Percentiles rank a stretch among this genome's conserved stretches.
These are phyloP conservation scores for Sarocladium strictum DNA, from an alignment of 2,329 filamentous ascomycete species.

Conservation along the genomic window DNA sequence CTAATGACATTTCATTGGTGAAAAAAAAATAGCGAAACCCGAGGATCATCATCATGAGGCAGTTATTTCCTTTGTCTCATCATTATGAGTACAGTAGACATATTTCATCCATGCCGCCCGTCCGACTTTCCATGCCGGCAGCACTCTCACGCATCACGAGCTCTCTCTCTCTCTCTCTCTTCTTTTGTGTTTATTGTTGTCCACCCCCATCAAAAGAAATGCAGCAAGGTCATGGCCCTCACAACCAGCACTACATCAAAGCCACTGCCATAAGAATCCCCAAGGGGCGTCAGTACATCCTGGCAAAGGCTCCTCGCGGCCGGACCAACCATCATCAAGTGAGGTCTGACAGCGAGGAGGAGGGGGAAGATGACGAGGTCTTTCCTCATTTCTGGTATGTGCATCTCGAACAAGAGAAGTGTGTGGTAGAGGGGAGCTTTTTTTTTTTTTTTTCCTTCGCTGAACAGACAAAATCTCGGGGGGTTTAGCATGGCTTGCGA, in stretches of 20 bases:
- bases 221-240: neutral
- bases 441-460: neutral
- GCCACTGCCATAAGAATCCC: neutral
- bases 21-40: too few species aligned
- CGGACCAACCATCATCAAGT: neutral
- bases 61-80: too few species aligned
- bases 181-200: neutral
- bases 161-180: neutral
- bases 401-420: neutral
- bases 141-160: neutral
- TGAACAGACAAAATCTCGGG: too few species aligned
- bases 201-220: too few species aligned
- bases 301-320: neutral
- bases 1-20: too few species aligned
- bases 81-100: too few species aligned
- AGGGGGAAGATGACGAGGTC: neutral
- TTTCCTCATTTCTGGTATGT: constrained; percentile 4
- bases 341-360: neutral
- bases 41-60: too few species aligned
- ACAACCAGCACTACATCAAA: neutral
- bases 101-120: too few species aligned
- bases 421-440: neutral
- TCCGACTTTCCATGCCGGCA: too few species aligned
- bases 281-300: neutral
- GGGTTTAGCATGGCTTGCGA: constrained; percentile 3